These are phyloP conservation scores for Coix lacrymajobi DNA, from an alignment of 176 grass and related monocot species.

Conservation along the genomic window DNA sequence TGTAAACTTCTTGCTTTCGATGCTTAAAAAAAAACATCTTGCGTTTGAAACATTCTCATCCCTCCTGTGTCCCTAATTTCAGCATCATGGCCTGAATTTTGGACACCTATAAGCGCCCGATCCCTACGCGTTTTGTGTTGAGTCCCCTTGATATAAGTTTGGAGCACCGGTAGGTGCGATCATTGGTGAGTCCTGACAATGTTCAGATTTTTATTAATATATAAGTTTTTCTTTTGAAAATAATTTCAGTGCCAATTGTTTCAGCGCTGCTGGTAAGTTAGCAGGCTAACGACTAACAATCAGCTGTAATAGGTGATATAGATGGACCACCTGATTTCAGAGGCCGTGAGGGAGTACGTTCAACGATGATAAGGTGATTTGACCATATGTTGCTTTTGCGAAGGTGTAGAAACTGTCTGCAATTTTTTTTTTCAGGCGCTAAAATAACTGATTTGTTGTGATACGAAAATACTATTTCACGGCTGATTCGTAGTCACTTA, in stretches of 20 bases:
- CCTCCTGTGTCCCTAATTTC: background rate
- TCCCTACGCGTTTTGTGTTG: background rate
- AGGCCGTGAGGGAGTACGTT: background rate
- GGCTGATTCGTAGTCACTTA: no score
- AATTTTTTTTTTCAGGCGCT: no score
- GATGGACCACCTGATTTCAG: background rate
- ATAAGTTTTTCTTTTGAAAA: background rate
- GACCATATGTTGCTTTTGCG: background rate
- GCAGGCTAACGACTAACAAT: background rate
- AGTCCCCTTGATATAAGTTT: background rate
- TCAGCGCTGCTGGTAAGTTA: background rate
- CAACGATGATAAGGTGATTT: background rate
- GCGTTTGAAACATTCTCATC: background rate
- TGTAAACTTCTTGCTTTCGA: background rate
- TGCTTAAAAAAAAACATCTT: no score
- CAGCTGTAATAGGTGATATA: background rate
- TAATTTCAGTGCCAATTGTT: background rate
- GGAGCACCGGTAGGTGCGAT: background rate
- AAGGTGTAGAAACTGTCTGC: background rate
- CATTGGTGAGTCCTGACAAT: background rate
- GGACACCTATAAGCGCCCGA: no score
- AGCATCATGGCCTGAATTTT: background rate
- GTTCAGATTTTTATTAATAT: background rate
- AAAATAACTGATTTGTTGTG: no score
- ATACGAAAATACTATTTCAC: no score